Conservation (phyloP, 768 basidiomycete species). For the Amanita brunnescens region DNA sequence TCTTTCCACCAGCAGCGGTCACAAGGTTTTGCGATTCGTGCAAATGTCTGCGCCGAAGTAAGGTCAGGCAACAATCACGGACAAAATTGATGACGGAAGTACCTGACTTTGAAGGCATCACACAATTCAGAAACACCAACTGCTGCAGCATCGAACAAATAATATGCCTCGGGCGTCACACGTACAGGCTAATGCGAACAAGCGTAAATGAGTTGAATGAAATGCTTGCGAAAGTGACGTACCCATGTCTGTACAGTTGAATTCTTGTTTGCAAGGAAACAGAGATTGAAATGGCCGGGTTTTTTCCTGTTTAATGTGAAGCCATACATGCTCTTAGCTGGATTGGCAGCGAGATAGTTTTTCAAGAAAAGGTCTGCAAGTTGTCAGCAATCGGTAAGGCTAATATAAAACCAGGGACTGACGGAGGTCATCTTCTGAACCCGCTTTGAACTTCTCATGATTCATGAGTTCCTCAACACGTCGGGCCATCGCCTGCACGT, state of each 20-base stretch:
- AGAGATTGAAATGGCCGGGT: conserved; percentile 90
- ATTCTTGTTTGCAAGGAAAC: conserved; percentile 89
- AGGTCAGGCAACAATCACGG: neutral
- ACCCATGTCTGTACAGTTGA: conserved; percentile 91
- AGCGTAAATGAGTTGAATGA: conserved; percentile 6
- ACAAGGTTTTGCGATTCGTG: conserved; percentile 66
- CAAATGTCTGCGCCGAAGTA: conserved; percentile 45
- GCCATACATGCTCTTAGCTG: conserved; percentile 90
- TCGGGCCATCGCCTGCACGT: conserved; percentile 89
- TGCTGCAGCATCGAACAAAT: conserved; percentile 83
- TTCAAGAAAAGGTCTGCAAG: conserved; percentile 72
- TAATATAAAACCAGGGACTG: conserved; percentile 24
- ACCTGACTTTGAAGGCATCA: conserved; percentile 94
- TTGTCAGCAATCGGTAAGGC: neutral
- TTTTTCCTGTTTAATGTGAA: conserved; percentile 85
- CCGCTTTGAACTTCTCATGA: conserved; percentile 91
- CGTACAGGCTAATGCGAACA: conserved; percentile 59
- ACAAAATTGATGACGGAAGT: conserved; percentile 13
- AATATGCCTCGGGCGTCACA: conserved; percentile 82
- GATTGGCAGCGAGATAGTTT: conserved; percentile 88
- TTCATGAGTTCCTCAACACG: conserved; percentile 92
- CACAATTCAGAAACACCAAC: conserved; percentile 90
- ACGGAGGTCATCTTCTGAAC: conserved; percentile 87
- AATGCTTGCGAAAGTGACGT: conserved; percentile 18
- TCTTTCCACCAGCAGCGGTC: conserved; percentile 55